Conservation (phyloP, 1,284 basidiomycete species). For the Lignosus rhinocerotis region DNA sequence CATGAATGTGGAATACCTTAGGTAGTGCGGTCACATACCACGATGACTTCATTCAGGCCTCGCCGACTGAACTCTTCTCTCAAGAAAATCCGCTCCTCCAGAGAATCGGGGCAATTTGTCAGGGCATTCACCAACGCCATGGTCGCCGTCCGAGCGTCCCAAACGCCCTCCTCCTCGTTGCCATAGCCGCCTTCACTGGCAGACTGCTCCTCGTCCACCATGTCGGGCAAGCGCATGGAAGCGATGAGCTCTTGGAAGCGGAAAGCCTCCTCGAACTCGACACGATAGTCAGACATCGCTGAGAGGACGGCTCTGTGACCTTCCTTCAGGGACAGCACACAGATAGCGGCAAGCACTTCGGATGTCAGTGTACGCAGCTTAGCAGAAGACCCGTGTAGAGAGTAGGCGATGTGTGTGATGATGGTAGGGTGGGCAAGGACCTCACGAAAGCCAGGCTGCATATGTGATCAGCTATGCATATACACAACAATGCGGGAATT, state of each 20-base stretch:
- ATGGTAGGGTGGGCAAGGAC: slow-evolving; percentile 68
- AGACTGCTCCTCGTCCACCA: slow-evolving; percentile 37
- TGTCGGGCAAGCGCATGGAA: slow-evolving; percentile 59
- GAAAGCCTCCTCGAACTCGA: slow-evolving; percentile 72
- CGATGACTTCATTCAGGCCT: slow-evolving; percentile 81
- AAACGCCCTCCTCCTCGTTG: slow-evolving; percentile 64
- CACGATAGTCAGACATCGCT: slow-evolving; percentile 78
- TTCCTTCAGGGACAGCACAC: slow-evolving; percentile 69
- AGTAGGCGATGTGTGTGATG: slow-evolving; percentile 75
- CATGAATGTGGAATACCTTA: neutral
- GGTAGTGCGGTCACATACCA: slow-evolving; percentile 51
- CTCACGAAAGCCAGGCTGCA: slow-evolving; percentile 65
- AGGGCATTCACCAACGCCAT: slow-evolving; percentile 84
- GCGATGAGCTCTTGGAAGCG: slow-evolving; percentile 80
- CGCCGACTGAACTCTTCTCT: slow-evolving; percentile 80
- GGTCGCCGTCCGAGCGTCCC: slow-evolving; percentile 80
- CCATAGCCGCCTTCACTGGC: slow-evolving; percentile 40
- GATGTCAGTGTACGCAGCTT: slow-evolving; percentile 75
- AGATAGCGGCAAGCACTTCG: slow-evolving; percentile 84
- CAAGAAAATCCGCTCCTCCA: slow-evolving; percentile 79
- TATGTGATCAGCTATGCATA: neutral
- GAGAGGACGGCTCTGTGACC: slow-evolving; percentile 77
- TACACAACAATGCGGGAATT: neutral
- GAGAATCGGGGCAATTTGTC: slow-evolving; percentile 71
- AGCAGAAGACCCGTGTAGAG: slow-evolving; percentile 64